phyloP scores from a whole-genome alignment of 768 basidiomycete species.

The Agaricus sinodeliciosus region DNA sequence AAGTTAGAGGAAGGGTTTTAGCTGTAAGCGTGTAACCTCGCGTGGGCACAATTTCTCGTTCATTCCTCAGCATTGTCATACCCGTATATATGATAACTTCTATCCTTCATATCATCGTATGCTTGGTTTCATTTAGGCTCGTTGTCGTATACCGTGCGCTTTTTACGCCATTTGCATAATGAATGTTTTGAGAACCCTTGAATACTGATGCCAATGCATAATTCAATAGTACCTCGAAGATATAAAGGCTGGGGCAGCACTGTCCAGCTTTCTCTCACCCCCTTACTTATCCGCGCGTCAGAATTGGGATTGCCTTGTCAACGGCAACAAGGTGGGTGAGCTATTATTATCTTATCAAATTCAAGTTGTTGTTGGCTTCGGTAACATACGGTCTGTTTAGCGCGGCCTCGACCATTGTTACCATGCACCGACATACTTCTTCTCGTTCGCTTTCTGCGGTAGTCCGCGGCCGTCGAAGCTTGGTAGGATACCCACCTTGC shows the following conservation, averaged over 20 bases:
- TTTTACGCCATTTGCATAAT: conserved; percentile 6
- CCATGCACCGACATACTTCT: conserved; percentile 3
- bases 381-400: not conserved
- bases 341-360: conserved; percentile 8
- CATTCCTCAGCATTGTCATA: no score
- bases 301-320: no score
- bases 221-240: not conserved
- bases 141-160: not conserved
- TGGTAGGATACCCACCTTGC: not conserved
- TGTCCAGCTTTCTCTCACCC: no score
- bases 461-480: conserved; percentile 1
- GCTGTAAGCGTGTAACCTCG: no score
- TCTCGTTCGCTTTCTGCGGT: not conserved
- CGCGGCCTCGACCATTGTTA: not conserved
- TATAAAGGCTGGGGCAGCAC: not conserved
- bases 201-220: not conserved
- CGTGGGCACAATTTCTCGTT: no score
- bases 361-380: no score
- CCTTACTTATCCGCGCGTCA: not conserved
- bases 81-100: not conserved
- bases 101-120: not conserved
- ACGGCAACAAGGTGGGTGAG: no score
- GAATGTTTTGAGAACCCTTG: not conserved
- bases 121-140: conserved; percentile 1
- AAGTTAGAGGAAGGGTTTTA: no score